These are phyloP conservation scores for Thuidium tamariscinum DNA, from an alignment of 225 moss, liverwort and hornwort genomes.

Conservation along the genomic window DNA sequence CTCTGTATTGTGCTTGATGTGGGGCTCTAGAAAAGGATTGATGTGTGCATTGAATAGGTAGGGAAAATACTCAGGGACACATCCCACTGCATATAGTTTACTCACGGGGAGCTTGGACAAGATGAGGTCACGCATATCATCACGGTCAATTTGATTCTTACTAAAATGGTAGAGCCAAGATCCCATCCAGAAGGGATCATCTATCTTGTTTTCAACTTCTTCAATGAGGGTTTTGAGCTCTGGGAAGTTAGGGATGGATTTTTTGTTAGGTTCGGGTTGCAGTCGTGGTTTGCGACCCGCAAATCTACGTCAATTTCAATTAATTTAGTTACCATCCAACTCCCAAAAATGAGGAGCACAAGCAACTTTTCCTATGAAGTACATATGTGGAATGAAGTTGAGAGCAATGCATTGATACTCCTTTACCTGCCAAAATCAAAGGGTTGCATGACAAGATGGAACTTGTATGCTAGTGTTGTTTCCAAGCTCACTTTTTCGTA, in stretches of 20 bases:
- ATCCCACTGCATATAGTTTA: conserved; percentile 23
- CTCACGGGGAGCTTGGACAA: conserved; percentile 27
- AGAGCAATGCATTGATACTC: no score
- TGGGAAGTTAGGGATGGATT: background rate
- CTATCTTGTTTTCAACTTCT: background rate
- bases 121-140: conserved; percentile 43
- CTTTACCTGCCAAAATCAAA: background rate
- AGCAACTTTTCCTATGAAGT: accelerated
- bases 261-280: background rate
- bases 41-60: conserved; percentile 24
- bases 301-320: background rate
- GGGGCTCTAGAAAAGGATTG: conserved; percentile 17
- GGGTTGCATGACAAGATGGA: conserved; percentile 6
- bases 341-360: background rate
- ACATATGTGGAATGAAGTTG: no score
- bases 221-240: background rate
- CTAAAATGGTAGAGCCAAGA: conserved; percentile 15
- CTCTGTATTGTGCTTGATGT: conserved; percentile 29
- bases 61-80: conserved; percentile 22
- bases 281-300: background rate
- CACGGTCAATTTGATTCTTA: conserved; percentile 3
- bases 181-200: conserved; percentile 12
- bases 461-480: background rate
- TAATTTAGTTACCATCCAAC: background rate
- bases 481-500: background rate